These are phyloP conservation scores for Trichoderma simmonsii DNA, from an alignment of 2,329 filamentous ascomycete species.

Conservation along the genomic window DNA sequence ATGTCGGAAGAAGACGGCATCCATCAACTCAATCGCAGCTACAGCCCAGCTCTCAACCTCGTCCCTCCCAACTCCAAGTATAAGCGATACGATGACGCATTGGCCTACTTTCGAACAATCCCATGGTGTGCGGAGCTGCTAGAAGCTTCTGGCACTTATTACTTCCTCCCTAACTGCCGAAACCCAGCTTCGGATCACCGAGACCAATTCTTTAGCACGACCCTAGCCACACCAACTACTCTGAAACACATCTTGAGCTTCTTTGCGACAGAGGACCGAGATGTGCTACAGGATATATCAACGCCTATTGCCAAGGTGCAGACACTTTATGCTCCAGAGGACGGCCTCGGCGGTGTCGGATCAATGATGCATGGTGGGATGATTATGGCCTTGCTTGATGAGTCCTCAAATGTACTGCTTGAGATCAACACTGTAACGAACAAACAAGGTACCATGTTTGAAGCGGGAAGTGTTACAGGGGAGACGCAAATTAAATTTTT, in stretches of 20 bases:
- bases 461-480: neutral
- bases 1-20: neutral
- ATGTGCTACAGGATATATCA: neutral
- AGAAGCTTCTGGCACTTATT: neutral
- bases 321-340: neutral
- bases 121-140: neutral
- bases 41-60: neutral
- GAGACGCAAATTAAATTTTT: neutral
- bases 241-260: neutral
- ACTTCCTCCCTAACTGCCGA: neutral
- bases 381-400: neutral
- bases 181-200: neutral
- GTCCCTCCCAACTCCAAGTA: neutral
- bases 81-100: neutral
- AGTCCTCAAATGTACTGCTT: neutral
- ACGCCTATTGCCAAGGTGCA: neutral
- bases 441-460: neutral
- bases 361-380: neutral
- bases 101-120: neutral
- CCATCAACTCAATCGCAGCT: neutral
- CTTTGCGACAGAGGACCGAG: neutral
- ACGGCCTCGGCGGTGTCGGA: neutral
- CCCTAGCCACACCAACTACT: neutral
- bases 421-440: neutral
- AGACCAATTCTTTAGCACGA: neutral